Evolutionary conservation across 2,329 filamentous ascomycete species (phyloP).

Genomic region (Stagonosporopsis tanaceti): DNA sequence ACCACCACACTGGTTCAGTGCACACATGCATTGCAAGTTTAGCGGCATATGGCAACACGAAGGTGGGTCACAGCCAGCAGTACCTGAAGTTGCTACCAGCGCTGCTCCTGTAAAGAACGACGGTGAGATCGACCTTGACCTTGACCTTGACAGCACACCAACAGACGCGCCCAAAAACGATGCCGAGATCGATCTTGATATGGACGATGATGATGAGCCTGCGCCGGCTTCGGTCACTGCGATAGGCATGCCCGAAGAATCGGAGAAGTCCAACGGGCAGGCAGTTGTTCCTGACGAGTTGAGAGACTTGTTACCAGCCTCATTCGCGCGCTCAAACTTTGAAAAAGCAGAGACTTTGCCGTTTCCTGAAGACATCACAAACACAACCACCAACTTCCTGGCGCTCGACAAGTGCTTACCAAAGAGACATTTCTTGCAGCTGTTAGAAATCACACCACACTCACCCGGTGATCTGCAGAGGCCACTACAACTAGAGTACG

Average conservation of each 20-base stretch:
- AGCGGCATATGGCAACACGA: conserved; percentile 66
- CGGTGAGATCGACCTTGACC: conserved; percentile 65
- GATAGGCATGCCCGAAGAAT: conserved; percentile 19
- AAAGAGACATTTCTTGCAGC: conserved; percentile 80
- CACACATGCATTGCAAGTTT: conserved; percentile 91
- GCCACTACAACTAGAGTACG: conserved; percentile 76
- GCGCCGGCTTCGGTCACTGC: conserved; percentile 18
- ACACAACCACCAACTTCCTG: conserved; percentile 82
- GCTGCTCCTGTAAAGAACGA: conserved; percentile 59
- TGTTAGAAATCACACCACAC: conserved; percentile 63
- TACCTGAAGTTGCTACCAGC: conserved; percentile 6
- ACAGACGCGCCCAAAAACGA: conserved; percentile 37
- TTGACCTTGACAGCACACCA: conserved; percentile 58
- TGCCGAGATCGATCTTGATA: conserved; percentile 52
- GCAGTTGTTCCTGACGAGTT: conserved; percentile 67
- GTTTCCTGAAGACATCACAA: conserved; percentile 75
- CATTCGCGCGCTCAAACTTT: conserved; percentile 62
- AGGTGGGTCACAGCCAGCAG: conserved; percentile 36
- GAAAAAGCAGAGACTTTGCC: conserved; percentile 52
- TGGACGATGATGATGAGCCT: conserved; percentile 46
- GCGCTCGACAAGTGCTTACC: conserved; percentile 91
- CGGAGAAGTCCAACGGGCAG: conserved; percentile 3
- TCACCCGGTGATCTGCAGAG: conserved; percentile 40
- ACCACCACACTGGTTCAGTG: conserved; percentile 86
- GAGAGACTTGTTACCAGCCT: conserved; percentile 77